Evolutionary conservation across 805 yeast genomes (phyloP).

Genomic region (Candida sonorensis): DNA sequence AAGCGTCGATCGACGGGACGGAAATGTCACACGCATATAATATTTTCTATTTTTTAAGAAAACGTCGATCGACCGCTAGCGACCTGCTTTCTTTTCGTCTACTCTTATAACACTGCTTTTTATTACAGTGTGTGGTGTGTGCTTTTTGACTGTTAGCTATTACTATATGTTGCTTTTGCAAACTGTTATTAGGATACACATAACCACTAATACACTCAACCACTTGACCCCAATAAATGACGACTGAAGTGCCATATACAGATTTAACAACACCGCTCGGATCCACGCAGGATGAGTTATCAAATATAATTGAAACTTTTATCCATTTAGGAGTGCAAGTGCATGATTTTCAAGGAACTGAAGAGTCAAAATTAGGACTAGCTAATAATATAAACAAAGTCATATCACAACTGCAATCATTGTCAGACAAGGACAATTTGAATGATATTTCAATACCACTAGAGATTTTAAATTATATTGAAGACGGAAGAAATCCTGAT

Average conservation of each 20-base stretch:
- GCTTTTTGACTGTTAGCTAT: too few species aligned
- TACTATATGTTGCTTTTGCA: too few species aligned
- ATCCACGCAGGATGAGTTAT: slow-evolving; percentile 32
- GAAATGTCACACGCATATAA: too few species aligned
- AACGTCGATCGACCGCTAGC: too few species aligned
- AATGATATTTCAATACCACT: slow-evolving; percentile 53
- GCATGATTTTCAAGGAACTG: slow-evolving; percentile 89
- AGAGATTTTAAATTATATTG: slow-evolving; percentile 87
- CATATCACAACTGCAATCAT: slow-evolving; percentile 32
- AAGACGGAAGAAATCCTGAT: slow-evolving; percentile 95
- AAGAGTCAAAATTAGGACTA: slow-evolving; percentile 61
- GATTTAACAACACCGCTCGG: slow-evolving; percentile 21
- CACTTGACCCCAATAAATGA: too few species aligned
- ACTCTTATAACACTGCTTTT: too few species aligned
- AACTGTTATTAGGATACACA: too few species aligned
- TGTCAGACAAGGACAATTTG: slow-evolving; percentile 25
- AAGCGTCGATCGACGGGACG: too few species aligned
- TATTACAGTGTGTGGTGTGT: too few species aligned
- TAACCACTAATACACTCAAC: too few species aligned
- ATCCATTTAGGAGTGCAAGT: slow-evolving; percentile 87
- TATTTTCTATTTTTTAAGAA: too few species aligned
- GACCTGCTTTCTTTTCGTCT: too few species aligned
- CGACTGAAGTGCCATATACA: slow-evolving; percentile 22
- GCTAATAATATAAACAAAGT: slow-evolving; percentile 37
- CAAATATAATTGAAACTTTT: slow-evolving; percentile 65